A percentile compares a stretch with the other conserved stretches of the same genome.
phyloP scores from a whole-genome alignment of 257 asterid species.

The Capsicum baccatum region DNA sequence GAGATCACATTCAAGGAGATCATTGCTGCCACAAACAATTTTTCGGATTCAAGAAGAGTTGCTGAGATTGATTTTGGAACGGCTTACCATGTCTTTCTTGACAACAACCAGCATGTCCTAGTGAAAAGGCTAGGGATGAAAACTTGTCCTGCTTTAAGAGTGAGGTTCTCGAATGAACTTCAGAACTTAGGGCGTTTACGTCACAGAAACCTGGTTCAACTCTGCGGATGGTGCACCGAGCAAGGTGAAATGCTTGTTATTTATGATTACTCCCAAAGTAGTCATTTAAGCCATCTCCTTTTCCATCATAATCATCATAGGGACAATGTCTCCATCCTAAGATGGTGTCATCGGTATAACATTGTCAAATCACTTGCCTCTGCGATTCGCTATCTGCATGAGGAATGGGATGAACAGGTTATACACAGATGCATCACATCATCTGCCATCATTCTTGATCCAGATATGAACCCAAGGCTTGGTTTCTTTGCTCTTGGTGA shows the following conservation, averaged over 20 bases:
- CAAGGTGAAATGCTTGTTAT: too few relatives aligned
- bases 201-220: too few relatives aligned
- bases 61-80: conserved; percentile 97
- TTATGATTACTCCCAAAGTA: too few relatives aligned
- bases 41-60: conserved; percentile 71
- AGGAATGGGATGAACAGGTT: conserved; percentile 99
- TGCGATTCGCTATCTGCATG: conserved; percentile 84
- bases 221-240: too few relatives aligned
- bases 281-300: too few relatives aligned
- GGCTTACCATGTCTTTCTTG: conserved; percentile 74
- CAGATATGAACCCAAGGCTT: conserved; percentile 82
- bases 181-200: too few relatives aligned
- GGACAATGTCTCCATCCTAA: conserved; percentile 33
- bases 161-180: too few relatives aligned
- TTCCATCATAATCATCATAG: conserved; percentile 46
- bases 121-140: too few relatives aligned
- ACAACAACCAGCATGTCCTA: conserved; percentile 49
- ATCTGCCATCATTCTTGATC: conserved; percentile 73
- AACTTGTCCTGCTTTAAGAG: too few relatives aligned
- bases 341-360: conserved; percentile 72
- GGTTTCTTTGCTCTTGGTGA: too few relatives aligned
- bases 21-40: too few relatives aligned
- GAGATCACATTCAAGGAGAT: too few relatives aligned
- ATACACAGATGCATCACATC: conserved; percentile 90
- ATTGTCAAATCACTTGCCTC: conserved; percentile 83